phyloP scores from a whole-genome alignment of 352 stramenopile genomes.

The Pythium scleroteichum region DNA sequence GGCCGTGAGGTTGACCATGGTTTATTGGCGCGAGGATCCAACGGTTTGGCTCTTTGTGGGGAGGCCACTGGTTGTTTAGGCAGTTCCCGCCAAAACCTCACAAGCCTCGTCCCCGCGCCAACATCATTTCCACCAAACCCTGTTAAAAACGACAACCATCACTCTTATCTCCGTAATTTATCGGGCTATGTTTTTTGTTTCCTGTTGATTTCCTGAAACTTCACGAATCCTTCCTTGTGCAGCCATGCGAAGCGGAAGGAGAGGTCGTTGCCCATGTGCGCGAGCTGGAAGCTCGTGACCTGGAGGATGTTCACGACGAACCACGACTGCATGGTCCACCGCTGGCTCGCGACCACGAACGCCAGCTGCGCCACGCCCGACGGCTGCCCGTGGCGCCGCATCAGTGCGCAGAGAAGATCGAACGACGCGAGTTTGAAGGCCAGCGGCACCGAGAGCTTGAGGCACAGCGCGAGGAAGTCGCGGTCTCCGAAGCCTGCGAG shows the following conservation, averaged over 20 bases:
- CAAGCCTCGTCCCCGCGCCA: not conserved
- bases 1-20: slow-evolving; percentile 82
- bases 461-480: not conserved
- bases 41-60: no score
- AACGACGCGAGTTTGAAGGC: not conserved
- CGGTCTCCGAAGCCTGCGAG: not conserved
- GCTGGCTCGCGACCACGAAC: slow-evolving; percentile 11
- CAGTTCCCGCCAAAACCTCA: slow-evolving; percentile 31
- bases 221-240: not conserved
- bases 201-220: not conserved
- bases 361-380: slow-evolving; percentile 7
- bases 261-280: slow-evolving; percentile 22
- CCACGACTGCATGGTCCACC: slow-evolving; percentile 17
- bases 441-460: not conserved
- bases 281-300: slow-evolving; percentile 17
- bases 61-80: slow-evolving; percentile 2
- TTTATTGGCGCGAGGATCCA: not conserved
- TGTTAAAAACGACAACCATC: slow-evolving; percentile 2
- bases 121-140: not conserved
- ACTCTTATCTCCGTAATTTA: not conserved
- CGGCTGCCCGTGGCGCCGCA: not conserved
- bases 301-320: slow-evolving; percentile 6
- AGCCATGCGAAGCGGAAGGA: slow-evolving; percentile 22
- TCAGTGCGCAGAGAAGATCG: not conserved
- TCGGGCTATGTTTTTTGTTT: not conserved